Conservation (phyloP, 2,329 filamentous ascomycete species). For the Gliomastix tumulicola region DNA sequence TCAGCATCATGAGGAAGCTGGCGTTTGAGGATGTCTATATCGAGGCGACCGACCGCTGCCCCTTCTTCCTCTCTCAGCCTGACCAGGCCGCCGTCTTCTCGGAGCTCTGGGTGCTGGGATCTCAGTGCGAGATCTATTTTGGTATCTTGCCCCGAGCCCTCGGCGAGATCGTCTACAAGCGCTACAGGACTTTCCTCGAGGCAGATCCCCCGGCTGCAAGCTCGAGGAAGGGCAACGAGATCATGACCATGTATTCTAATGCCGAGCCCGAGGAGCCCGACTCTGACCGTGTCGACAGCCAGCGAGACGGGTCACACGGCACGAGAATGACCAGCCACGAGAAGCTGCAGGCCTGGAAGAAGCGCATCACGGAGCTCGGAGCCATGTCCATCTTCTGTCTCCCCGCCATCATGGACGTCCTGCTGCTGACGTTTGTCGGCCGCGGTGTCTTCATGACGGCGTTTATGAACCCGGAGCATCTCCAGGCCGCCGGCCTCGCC, state of each 20-base stretch:
- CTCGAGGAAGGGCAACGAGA: conserved; percentile 14
- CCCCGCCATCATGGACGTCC: conserved; percentile 54
- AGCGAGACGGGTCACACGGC: background rate
- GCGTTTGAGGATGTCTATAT: conserved; percentile 57
- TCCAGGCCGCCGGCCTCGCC: conserved; percentile 46
- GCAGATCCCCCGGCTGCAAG: conserved; percentile 14
- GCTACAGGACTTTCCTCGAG: conserved; percentile 17
- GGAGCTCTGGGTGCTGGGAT: conserved; percentile 56
- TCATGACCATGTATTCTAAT: conserved; percentile 25
- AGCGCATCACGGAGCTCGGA: conserved; percentile 36
- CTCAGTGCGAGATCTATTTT: conserved; percentile 56
- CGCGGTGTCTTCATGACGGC: conserved; percentile 55
- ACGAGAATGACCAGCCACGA: conserved; percentile 6
- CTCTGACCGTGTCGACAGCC: background rate
- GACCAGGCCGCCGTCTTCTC: conserved; percentile 59
- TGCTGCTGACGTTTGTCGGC: conserved; percentile 50
- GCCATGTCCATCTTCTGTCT: conserved; percentile 56
- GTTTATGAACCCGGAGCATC: conserved; percentile 43
- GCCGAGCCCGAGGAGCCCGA: conserved; percentile 10
- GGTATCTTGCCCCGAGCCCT: conserved; percentile 43
- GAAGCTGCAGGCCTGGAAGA: conserved; percentile 10
- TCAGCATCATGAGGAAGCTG: conserved; percentile 47
- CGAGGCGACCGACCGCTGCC: conserved; percentile 55
- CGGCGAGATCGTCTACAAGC: conserved; percentile 31
- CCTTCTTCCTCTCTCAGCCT: conserved; percentile 51